A percentile compares a stretch with the other conserved stretches of the same genome.
Evolutionary conservation across 2,329 filamentous ascomycete species (phyloP).

Genomic region (Lachnellula hyalina): DNA sequence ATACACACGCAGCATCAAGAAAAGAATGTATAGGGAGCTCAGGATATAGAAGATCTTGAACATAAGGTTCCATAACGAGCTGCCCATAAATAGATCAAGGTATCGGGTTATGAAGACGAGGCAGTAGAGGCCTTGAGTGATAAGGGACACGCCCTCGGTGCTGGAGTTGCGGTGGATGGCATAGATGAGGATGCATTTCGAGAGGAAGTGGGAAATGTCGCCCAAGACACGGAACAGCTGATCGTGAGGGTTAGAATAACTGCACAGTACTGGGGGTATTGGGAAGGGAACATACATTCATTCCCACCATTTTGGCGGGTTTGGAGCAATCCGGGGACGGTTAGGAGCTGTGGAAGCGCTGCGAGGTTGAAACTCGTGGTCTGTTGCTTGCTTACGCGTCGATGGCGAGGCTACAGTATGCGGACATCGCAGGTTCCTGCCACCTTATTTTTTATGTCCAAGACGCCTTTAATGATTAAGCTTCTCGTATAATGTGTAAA

Average conservation of each 20-base stretch:
- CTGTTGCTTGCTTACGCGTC: too few species aligned
- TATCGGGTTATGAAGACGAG: conserved; percentile 84
- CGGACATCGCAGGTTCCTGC: too few species aligned
- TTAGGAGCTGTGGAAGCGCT: too few species aligned
- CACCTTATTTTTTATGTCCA: too few species aligned
- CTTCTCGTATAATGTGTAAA: too few species aligned
- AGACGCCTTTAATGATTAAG: too few species aligned
- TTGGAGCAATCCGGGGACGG: not conserved
- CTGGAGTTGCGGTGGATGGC: conserved; percentile 84
- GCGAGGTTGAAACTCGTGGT: too few species aligned
- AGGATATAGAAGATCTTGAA: conserved; percentile 88
- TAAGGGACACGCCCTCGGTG: conserved; percentile 85
- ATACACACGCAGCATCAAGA: conserved; percentile 79
- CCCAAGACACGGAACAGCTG: conserved; percentile 67
- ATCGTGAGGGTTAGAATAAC: not conserved
- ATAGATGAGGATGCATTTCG: conserved; percentile 86
- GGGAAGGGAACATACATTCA: conserved; percentile 20
- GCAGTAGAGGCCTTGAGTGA: conserved; percentile 84
- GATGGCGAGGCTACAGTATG: too few species aligned
- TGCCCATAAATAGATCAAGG: conserved; percentile 65
- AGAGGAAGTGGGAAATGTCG: conserved; percentile 78
- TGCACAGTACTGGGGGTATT: not conserved
- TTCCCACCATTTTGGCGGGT: conserved; percentile 15
- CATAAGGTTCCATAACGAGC: conserved; percentile 64
- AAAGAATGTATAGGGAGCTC: conserved; percentile 80